Conservation (phyloP, 345 rosid genomes). For the Populus pruinosa region DNA sequence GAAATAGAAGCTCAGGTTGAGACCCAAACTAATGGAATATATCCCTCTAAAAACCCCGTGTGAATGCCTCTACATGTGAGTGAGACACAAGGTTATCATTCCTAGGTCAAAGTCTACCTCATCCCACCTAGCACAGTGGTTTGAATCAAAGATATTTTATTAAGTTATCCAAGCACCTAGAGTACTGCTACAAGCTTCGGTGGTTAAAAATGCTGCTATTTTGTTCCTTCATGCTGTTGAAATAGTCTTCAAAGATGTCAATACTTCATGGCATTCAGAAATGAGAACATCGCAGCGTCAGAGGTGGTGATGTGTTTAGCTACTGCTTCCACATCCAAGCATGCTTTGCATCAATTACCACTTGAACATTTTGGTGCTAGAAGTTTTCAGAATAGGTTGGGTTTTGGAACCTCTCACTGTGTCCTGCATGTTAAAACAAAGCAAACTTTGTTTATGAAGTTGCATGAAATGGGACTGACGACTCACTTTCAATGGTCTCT, state of each 20-base stretch:
- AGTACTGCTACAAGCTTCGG: not conserved
- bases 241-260: not conserved
- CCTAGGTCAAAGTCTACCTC: not conserved
- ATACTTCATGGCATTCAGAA: not conserved
- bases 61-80: not conserved
- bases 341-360: not conserved
- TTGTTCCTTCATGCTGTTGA: not conserved
- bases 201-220: not conserved
- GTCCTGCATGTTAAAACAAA: not conserved
- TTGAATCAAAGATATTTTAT: no score
- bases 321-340: not conserved
- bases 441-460: not conserved
- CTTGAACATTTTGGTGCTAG: not conserved
- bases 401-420: not conserved
- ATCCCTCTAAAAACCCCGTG: not conserved
- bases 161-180: no score
- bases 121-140: no score
- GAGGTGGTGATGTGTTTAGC: not conserved
- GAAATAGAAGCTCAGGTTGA: not conserved
- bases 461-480: not conserved
- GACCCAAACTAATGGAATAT: not conserved
- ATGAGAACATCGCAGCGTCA: not conserved
- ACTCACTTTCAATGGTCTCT: not conserved
- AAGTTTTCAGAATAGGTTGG: not conserved
- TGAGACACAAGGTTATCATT: not conserved